Percentiles rank a stretch among this genome's conserved stretches.
Conservation (phyloP, 192 early-diverging fungal genomes). For the Backusella psychrophila region DNA sequence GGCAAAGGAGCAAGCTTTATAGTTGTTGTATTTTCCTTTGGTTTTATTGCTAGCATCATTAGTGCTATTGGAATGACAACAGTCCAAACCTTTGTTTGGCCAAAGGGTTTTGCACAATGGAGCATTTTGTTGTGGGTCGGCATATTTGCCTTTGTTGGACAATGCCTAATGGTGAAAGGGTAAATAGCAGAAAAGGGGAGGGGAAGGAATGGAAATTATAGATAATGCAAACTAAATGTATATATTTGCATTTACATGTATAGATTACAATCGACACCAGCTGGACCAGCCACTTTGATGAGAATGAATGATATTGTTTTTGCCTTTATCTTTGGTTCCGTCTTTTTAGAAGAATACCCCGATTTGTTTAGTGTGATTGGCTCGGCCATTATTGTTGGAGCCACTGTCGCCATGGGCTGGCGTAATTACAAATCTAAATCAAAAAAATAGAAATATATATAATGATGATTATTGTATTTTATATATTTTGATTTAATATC, state of each 20-base stretch:
- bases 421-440: conserved; percentile 39
- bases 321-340: conserved; percentile 72
- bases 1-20: conserved; percentile 68
- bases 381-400: conserved; percentile 56
- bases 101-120: conserved; percentile 44
- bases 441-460: not conserved
- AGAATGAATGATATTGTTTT: conserved; percentile 80
- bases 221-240: not conserved
- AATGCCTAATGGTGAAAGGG: conserved; percentile 68
- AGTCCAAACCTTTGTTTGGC: conserved; percentile 40
- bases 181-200: conserved; percentile 22
- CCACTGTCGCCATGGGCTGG: conserved; percentile 59
- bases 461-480: not conserved
- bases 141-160: conserved; percentile 62
- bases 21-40: conserved; percentile 79
- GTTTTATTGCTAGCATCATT: conserved; percentile 54
- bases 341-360: conserved; percentile 66
- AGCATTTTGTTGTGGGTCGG: conserved; percentile 48
- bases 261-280: conserved; percentile 63
- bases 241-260: not conserved
- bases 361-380: conserved; percentile 52
- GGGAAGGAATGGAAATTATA: not conserved
- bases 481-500: too few species aligned
- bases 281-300: conserved; percentile 72
- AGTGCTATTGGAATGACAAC: conserved; percentile 39